Conservation (phyloP, 1,284 basidiomycete species). For the Hypsizygus ulmarius region DNA sequence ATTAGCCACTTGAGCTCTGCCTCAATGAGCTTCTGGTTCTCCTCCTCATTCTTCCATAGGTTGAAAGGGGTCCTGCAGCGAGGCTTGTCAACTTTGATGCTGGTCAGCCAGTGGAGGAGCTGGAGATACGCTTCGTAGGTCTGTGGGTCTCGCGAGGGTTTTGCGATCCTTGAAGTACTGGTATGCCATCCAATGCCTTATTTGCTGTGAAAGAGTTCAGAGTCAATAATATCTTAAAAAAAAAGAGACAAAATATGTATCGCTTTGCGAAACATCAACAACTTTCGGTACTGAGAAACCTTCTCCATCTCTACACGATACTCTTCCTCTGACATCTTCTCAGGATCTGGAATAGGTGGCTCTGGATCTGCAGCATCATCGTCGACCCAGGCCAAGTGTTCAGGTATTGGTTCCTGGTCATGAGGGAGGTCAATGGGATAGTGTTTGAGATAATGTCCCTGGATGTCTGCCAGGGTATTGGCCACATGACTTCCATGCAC, state of each 20-base stretch:
- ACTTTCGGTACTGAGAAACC: too few species aligned
- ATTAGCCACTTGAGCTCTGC: too few species aligned
- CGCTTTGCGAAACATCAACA: too few species aligned
- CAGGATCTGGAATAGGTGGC: background rate
- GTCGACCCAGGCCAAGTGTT: background rate
- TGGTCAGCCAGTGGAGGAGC: conserved; percentile 14
- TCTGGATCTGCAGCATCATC: conserved; percentile 3
- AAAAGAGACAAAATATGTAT: too few species aligned
- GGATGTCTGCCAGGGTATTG: too few species aligned
- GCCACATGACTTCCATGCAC: too few species aligned
- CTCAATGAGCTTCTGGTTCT: background rate
- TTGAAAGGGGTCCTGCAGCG: background rate
- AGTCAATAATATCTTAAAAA: too few species aligned
- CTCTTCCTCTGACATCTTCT: conserved; percentile 1
- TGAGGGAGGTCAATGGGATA: too few species aligned
- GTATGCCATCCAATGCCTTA: background rate
- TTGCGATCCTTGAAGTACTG: background rate
- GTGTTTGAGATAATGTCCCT: too few species aligned
- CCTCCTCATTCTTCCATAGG: background rate
- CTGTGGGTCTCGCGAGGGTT: background rate
- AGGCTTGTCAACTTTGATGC: conserved; percentile 10
- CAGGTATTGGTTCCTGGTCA: conserved; percentile 5
- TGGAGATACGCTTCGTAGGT: conserved; percentile 10
- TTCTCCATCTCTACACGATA: background rate
- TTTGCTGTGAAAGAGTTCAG: too few species aligned